Evolutionary conservation across 352 stramenopile species (phyloP).

Genomic region (Phytophthora ramorum): DNA sequence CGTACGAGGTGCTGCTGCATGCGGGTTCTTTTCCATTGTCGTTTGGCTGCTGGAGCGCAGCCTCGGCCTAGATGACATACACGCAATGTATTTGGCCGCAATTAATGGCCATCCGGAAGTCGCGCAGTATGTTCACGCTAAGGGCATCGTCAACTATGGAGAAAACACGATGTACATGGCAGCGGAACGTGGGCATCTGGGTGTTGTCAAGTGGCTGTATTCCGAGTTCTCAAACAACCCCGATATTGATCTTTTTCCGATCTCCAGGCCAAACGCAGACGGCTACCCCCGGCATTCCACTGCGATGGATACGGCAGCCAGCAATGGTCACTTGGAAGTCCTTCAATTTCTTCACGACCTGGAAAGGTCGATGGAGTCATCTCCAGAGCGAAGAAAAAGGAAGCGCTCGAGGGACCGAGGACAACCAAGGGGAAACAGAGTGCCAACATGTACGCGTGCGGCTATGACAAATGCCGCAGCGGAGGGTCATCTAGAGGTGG

Average conservation of each 20-base stretch:
- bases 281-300: slow-evolving; percentile 18
- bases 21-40: slow-evolving; percentile 20
- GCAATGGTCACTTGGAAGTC: slow-evolving; percentile 24
- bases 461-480: slow-evolving; percentile 46
- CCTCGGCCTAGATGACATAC: slow-evolving; percentile 22
- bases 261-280: slow-evolving; percentile 12
- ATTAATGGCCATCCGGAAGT: slow-evolving; percentile 35
- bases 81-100: slow-evolving; percentile 28
- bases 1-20: slow-evolving; percentile 21
- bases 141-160: slow-evolving; percentile 25
- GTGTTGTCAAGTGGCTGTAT: slow-evolving; percentile 34
- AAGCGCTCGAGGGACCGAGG: slow-evolving; percentile 10
- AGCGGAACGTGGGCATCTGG: slow-evolving; percentile 27
- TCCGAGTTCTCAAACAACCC: slow-evolving; percentile 13
- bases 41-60: slow-evolving; percentile 26
- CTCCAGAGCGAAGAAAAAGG: slow-evolving; percentile 22
- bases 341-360: slow-evolving; percentile 39
- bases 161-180: slow-evolving; percentile 33
- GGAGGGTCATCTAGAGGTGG: slow-evolving; percentile 35
- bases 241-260: slow-evolving; percentile 27
- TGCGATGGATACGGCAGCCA: slow-evolving; percentile 30
- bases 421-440: neutral
- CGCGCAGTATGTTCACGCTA: slow-evolving; percentile 26
- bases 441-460: slow-evolving; percentile 28
- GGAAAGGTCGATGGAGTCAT: slow-evolving; percentile 16